phyloP scores from a whole-genome alignment of 176 grass and related monocot species.

The Cenchrus americanus region DNA sequence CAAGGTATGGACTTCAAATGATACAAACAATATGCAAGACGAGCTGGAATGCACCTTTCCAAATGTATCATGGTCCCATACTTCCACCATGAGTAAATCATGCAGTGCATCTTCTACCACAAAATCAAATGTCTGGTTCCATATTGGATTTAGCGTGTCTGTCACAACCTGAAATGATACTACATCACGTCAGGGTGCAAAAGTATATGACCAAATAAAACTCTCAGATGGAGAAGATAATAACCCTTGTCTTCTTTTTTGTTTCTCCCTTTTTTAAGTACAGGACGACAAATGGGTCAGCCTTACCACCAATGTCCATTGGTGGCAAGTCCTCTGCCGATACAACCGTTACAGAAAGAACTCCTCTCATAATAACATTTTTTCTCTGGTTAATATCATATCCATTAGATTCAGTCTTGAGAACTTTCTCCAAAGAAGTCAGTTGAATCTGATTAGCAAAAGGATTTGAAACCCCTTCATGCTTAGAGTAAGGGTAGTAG shows the following conservation, averaged over 20 bases:
- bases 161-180: constrained; percentile 79
- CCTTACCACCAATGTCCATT: constrained; percentile 96
- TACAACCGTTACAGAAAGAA: constrained; percentile 89
- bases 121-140: constrained; percentile 97
- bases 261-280: constrained; percentile 87
- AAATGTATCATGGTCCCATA: constrained; percentile 98
- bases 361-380: constrained; percentile 94
- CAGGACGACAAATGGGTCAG: constrained; percentile 90
- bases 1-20: background rate
- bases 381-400: constrained; percentile 75
- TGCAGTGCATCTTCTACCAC: constrained; percentile 96
- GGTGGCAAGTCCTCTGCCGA: constrained; percentile 92
- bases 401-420: constrained; percentile 79
- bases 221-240: constrained; percentile 22
- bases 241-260: constrained; percentile 96
- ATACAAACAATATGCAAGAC: background rate
- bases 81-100: constrained; percentile 98
- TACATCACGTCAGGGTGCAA: background rate
- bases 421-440: constrained; percentile 92
- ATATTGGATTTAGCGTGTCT: constrained; percentile 85
- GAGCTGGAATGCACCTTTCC: constrained; percentile 64
- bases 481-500: constrained; percentile 74
- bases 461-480: constrained; percentile 79
- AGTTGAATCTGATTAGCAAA: constrained; percentile 74
- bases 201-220: background rate